Conservation (phyloP, 208 protist genomes). For the Angomonas deanei region DNA sequence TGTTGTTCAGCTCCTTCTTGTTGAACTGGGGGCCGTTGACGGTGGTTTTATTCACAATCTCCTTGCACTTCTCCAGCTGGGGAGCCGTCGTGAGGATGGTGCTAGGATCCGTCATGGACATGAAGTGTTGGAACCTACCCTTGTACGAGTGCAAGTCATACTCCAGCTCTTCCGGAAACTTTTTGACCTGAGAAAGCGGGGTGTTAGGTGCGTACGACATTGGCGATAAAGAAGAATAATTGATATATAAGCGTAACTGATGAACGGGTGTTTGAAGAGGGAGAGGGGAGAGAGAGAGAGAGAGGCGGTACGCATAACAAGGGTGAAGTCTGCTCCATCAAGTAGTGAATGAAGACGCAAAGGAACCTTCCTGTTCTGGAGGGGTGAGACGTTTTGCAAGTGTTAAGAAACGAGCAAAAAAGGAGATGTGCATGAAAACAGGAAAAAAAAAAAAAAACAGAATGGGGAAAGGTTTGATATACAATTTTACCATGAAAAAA, state of each 20-base stretch:
- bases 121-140: constrained; percentile 31
- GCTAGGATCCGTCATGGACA: constrained; percentile 45
- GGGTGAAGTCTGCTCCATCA: no score
- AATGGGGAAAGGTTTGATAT: no score
- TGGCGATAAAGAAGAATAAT: not conserved
- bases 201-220: not conserved
- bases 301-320: no score
- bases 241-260: not conserved
- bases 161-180: constrained; percentile 38
- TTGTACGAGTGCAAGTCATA: constrained; percentile 30
- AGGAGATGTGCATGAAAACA: constrained; percentile 9
- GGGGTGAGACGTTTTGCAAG: no score
- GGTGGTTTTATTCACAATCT: constrained; percentile 25
- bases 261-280: not conserved
- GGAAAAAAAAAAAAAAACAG: not conserved
- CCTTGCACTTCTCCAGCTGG: constrained; percentile 19
- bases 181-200: constrained; percentile 25
- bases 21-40: constrained; percentile 19
- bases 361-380: no score
- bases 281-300: constrained; percentile 3
- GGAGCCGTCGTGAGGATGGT: constrained; percentile 35
- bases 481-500: not conserved
- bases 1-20: not conserved
- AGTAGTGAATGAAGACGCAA: no score
- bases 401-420: not conserved